Base-by-base conservation (phyloP, 2,329 filamentous ascomycete species). In the Onygenales sp. region DNA sequence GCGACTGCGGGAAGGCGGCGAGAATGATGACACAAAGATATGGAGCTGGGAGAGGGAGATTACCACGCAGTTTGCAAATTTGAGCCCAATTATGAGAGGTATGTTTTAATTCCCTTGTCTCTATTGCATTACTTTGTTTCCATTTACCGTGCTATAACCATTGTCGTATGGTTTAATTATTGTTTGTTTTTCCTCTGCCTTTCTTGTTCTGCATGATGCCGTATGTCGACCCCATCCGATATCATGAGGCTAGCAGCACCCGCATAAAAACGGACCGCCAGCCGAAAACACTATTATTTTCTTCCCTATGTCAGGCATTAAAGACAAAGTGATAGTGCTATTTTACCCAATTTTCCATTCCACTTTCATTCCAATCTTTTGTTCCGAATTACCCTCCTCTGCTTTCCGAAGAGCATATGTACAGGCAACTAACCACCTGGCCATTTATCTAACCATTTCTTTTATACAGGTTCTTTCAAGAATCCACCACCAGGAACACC, bases 41-140 rank as follows among this genome's bases (percentile, higher is more conserved):
- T 95, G 90, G 88, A 86, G 80, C 60, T 96, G 89, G 85, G 73
- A 74, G 46, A 85, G 76, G 57, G 90, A 95, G 71, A 69, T 96
- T 39, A 90, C 87, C 49, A 87, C 82, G 48, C 88, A 93, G 67
- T 97, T 96, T 79, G 92, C 89, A 17, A 96, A 96, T 68, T 71
- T 93, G 61, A 85, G 81, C 59, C 92, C 92, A 6, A 74, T 76
- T 1, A 89, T 95, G 83, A 79, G 91, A 73, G 81, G 82, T 82
- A 66, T 49, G 69, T 21, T 27, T 53, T 49, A 8, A 32, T 36
- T 52, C 37, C 27, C 27, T 44, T 40, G 3, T 42, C 31, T 43
- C 32, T 13, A 33, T 34, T 14, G 9, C 36, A 3, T 45, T 57
- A 42, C 11, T 45, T 13, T 11, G 7, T n/a, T 54, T 49, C 14